Evolutionary conservation across 805 yeast species (phyloP).

Genomic region (Wickerhamomyces sydowiorum): DNA sequence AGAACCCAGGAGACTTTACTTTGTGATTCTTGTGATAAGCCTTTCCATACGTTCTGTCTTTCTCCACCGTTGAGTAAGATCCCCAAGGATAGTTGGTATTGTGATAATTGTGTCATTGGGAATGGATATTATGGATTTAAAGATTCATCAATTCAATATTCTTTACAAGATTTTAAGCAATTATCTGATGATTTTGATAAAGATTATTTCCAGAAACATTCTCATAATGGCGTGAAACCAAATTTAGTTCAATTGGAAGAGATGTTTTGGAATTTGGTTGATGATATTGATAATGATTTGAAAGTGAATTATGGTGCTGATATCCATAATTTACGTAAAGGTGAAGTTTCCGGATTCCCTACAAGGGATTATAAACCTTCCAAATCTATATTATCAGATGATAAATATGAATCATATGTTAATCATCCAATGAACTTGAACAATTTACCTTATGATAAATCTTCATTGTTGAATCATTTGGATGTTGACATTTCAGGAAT

Average conservation of each 20-base stretch:
- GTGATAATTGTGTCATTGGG: constrained; percentile 80
- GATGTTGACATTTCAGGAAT: constrained; percentile 78
- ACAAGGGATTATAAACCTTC: constrained; percentile 32
- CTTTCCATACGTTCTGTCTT: constrained; percentile 67
- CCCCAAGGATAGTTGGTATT: constrained; percentile 69
- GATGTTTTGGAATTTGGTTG: constrained; percentile 61
- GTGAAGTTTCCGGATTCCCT: constrained; percentile 75
- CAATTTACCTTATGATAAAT: constrained; percentile 61
- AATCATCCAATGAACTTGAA: constrained; percentile 73
- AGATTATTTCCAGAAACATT: constrained; percentile 37
- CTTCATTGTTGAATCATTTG: constrained; percentile 64
- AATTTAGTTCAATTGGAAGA: constrained; percentile 44
- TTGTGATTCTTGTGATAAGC: constrained; percentile 72
- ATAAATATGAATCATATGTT: constrained; percentile 31
- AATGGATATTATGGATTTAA: constrained; percentile 87
- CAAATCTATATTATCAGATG: constrained; percentile 12
- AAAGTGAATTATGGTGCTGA: constrained; percentile 84
- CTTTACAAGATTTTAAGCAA: constrained; percentile 53
- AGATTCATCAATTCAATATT: constrained; percentile 50
- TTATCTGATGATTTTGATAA: constrained; percentile 47
- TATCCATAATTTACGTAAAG: constrained; percentile 59
- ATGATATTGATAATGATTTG: constrained; percentile 36
- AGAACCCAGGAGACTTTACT: constrained; percentile 43
- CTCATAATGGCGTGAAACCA: constrained; percentile 22
- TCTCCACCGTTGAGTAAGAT: constrained; percentile 44